These are phyloP conservation scores for Stevia rebaudiana DNA, from an alignment of 140 eudicot species.

Conservation along the genomic window DNA sequence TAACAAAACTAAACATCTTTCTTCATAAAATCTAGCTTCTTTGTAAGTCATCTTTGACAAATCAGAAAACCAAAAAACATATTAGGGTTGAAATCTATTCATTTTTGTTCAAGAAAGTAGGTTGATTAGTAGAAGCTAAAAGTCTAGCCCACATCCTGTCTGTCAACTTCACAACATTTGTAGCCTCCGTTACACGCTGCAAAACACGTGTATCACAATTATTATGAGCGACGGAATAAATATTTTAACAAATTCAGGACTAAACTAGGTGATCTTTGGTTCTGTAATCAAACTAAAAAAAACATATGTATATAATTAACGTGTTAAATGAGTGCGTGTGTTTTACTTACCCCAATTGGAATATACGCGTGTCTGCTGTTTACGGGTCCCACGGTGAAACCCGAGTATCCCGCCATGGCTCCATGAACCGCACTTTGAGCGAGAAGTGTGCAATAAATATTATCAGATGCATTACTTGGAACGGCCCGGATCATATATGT, in stretches of 20 bases:
- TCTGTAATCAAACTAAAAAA: no score
- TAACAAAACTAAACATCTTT: background rate
- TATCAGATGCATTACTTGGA: constrained; percentile 88
- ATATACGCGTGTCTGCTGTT: constrained; percentile 92
- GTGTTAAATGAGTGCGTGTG: background rate
- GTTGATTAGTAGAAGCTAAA: constrained; percentile 81
- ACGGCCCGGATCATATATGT: constrained; percentile 92
- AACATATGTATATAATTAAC: background rate
- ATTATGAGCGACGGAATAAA: background rate
- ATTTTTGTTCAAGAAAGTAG: constrained; percentile 40
- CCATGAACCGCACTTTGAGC: constrained; percentile 95
- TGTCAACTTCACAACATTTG: constrained; percentile 64
- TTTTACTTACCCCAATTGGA: constrained; percentile 64
- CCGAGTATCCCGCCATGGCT: constrained; percentile 94
- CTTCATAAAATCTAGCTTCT: background rate
- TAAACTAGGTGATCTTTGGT: background rate
- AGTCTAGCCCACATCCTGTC: constrained; percentile 94
- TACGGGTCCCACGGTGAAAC: constrained; percentile 91
- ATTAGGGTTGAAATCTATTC: constrained; percentile 13
- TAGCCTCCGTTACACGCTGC: constrained; percentile 75
- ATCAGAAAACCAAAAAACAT: constrained; percentile 7
- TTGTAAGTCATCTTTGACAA: background rate
- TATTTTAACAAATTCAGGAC: background rate
- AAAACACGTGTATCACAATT: constrained; percentile 6
- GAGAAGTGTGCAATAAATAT: constrained; percentile 88